A percentile compares a stretch with the other conserved stretches of the same genome.
Conservation (phyloP, 1,284 basidiomycete genomes). For the Tetrapyrgos nigripes region DNA sequence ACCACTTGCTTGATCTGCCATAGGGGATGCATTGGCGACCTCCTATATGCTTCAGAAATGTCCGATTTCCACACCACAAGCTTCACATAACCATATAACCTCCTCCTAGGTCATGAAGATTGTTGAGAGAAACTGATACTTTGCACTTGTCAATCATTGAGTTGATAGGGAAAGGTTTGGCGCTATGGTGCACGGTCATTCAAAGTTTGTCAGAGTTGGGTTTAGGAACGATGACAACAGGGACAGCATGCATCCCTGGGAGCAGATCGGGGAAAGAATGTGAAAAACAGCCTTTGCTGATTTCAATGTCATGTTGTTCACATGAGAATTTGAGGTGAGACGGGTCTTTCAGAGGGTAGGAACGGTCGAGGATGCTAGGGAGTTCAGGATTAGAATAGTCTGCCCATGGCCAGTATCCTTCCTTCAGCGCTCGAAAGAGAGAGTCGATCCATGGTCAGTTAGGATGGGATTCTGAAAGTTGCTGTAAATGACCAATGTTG, state of each 20-base stretch:
- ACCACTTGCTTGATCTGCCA: no score
- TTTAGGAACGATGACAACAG: slow-evolving; percentile 48
- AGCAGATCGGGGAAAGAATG: slow-evolving; percentile 41
- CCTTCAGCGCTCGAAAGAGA: slow-evolving; percentile 32
- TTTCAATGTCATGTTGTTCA: slow-evolving; percentile 40
- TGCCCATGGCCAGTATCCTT: slow-evolving; percentile 52
- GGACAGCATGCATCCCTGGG: slow-evolving; percentile 53
- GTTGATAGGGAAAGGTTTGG: no score
- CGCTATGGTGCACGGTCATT: no score
- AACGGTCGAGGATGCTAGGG: slow-evolving; percentile 31
- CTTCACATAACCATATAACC: no score
- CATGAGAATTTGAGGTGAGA: slow-evolving; percentile 30
- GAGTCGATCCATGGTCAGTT: slow-evolving; percentile 42
- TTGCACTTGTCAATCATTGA: no score
- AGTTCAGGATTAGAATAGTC: slow-evolving; percentile 21
- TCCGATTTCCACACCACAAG: no score
- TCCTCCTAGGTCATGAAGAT: no score
- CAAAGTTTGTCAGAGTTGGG: slow-evolving; percentile 35
- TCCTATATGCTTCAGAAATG: no score
- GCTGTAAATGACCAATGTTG: slow-evolving; percentile 35
- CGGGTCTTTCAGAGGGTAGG: slow-evolving; percentile 12
- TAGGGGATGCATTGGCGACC: no score
- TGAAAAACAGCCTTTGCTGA: slow-evolving; percentile 40
- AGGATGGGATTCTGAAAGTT: slow-evolving; percentile 35
- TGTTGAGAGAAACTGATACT: no score